Evolutionary conservation across 139 green algal genomes (phyloP), one percentile per base, ranked within the genome.

Genomic region (Chlorella vulgaris): DNA sequence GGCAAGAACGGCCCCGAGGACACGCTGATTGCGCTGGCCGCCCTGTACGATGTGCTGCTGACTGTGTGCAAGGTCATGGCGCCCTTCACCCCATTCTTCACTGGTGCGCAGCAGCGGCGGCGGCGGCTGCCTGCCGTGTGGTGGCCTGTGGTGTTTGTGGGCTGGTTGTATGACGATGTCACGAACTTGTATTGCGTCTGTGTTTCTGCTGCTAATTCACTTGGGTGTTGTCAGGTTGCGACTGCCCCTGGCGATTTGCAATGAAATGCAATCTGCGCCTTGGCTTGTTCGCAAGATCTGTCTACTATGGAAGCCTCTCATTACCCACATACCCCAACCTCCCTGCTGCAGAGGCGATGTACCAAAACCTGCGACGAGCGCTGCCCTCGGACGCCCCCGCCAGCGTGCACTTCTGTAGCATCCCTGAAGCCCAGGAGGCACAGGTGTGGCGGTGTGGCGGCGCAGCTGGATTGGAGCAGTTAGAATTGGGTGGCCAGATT

Each of bases 11-110:
- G 93, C n/a, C 39, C 7, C 29, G 90, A 89, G 13, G 94, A 98
- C 89, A 86, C 81, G 35, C 36, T 65, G 4, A 85, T 91, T 31
- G 91, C 90, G 4, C 90, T 98, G 69, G 87, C 90, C 1, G 92
- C 86, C 39, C 89, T 98, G 24, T 96, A 91, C 82, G 70, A 95
- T 79, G 95, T 98, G 42, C 90, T 99, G 76, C 83, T 98, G 42
- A 93, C 86, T 10, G 77, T 98, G 29, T 96, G 91, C 91, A 96
- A 96, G 88, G 83, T 95, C 42, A 99, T 99, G 97, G 88, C 96
- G 10, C 97, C 97, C 75, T 99, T 99, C 90, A 99, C 97, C 2
- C 97, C 97, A 53, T 99, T 99, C 92, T 95, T 99, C 69, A 95
- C 89, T n/a, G 73, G 73, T 79, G 73, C 5, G 73, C 36, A 2